Evolutionary conservation across 1,139 yeast genomes (phyloP).

Genomic region (Arxiozyma bovina): DNA sequence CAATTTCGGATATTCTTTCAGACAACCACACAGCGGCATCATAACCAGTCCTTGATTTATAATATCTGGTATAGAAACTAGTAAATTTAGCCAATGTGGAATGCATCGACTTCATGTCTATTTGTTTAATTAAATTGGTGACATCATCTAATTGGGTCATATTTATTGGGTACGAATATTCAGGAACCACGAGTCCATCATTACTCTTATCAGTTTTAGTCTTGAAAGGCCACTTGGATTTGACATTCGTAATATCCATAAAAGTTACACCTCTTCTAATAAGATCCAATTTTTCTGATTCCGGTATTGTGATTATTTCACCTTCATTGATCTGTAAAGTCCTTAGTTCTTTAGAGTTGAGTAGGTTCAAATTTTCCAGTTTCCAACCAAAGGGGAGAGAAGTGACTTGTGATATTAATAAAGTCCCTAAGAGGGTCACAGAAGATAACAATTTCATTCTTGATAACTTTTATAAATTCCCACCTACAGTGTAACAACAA

Average conservation of each 20-base stretch:
- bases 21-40: conserved; percentile 69
- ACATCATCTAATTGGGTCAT: conserved; percentile 38
- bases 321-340: conserved; percentile 19
- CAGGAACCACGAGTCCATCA: conserved; percentile 32
- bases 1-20: conserved; percentile 39
- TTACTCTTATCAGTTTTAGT: conserved; percentile 32
- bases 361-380: neutral
- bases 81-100: conserved; percentile 53
- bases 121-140: conserved; percentile 31
- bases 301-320: conserved; percentile 40
- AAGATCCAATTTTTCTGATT: conserved; percentile 47
- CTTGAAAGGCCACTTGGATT: conserved; percentile 32
- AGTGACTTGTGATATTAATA: neutral
- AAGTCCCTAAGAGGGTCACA: neutral
- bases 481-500: neutral
- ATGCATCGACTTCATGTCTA: conserved; percentile 41
- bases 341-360: conserved; percentile 6
- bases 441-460: neutral
- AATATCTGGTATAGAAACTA: conserved; percentile 72
- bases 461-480: too few species aligned
- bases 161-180: conserved; percentile 48
- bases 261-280: conserved; percentile 49
- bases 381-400: conserved; percentile 10
- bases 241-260: conserved; percentile 57
- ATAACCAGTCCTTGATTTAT: conserved; percentile 60